Base-by-base conservation (phyloP, 306 rosid genomes). In the Casuarina equisetifolia region DNA sequence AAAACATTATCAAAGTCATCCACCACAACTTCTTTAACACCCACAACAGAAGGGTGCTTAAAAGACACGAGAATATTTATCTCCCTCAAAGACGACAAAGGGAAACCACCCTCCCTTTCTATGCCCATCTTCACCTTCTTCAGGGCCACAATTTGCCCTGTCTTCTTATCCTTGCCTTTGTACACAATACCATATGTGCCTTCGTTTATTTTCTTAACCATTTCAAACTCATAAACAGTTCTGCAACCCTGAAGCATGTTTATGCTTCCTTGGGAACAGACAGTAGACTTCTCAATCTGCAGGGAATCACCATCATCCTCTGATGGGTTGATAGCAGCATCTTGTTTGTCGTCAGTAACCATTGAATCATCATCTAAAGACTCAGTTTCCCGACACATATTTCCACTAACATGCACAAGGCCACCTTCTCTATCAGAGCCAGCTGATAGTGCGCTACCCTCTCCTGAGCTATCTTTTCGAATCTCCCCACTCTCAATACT, bases 101-200 rank as follows among this genome's bases (percentile, higher is more conserved):
- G 99, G 81, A 96, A 96, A 35, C 99, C 99, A 71, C 88, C 88
- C 44, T 73, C 93, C 85, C 84, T 86, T 25, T 84, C 85, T 12
- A 86, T 76, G 54, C 89, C 88, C 97, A 91, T 96, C 89, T 96
- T 96, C 80, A 96, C 97, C 91, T 96, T 96, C 89, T 96, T 96
- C 38, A 96, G 77, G 19, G 98, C 99, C 17, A 88, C 92, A n/a
- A 91, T 54, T 78, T 91, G 94, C 58, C 96, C 99, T 0, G 89
- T 87, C 79, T 86, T 90, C 84, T 86, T 92, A 85, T 96, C 98
- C 82, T 53, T 91, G 67, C 97, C 99, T 88, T 88, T 92, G 74
- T 86, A 96, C 58, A 96, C 99, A 87, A 96, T 87, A 42, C 99
- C 98, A 62, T 96, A 96, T 49, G 99, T 96, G 63, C 99, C 99